Percentiles rank a stretch among this genome's conserved stretches.
phyloP scores from a whole-genome alignment of 2,329 filamentous ascomycete genomes.

The Cryphonectria parasitica region DNA sequence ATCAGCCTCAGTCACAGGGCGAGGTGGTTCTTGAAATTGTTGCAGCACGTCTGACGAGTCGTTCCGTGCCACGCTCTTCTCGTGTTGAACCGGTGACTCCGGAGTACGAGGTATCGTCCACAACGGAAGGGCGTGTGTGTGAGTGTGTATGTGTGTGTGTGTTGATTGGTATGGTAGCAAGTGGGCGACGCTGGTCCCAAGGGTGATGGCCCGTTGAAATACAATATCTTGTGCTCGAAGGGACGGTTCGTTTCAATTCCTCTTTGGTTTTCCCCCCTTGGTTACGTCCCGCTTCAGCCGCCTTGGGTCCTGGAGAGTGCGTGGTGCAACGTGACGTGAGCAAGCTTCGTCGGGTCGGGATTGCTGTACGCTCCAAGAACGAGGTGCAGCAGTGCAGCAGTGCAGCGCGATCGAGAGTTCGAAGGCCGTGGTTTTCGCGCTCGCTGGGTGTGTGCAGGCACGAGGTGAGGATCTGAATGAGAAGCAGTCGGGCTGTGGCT shows the following conservation, averaged over 20 bases:
- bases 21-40: not conserved
- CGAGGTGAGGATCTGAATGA: not conserved
- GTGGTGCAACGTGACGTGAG: constrained; percentile 20
- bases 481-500: not conserved
- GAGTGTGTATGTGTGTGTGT: no score
- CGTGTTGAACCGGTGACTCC: not conserved
- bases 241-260: constrained; percentile 4
- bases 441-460: not conserved
- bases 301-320: constrained; percentile 6
- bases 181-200: constrained; percentile 11
- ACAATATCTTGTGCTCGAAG: constrained; percentile 19
- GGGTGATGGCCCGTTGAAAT: constrained; percentile 14
- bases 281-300: constrained; percentile 13
- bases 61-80: not conserved
- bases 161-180: not conserved
- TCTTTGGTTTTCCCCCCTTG: constrained; percentile 1
- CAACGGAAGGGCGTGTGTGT: not conserved
- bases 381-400: not conserved
- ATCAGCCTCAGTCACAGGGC: not conserved
- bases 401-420: not conserved
- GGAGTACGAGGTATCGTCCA: not conserved
- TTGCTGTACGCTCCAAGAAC: not conserved
- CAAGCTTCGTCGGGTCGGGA: constrained; percentile 5
- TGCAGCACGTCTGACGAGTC: not conserved
- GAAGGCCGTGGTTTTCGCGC: not conserved